Evolutionary conservation across 2,329 filamentous ascomycete genomes (phyloP).

Genomic region (Xylaria sp.): DNA sequence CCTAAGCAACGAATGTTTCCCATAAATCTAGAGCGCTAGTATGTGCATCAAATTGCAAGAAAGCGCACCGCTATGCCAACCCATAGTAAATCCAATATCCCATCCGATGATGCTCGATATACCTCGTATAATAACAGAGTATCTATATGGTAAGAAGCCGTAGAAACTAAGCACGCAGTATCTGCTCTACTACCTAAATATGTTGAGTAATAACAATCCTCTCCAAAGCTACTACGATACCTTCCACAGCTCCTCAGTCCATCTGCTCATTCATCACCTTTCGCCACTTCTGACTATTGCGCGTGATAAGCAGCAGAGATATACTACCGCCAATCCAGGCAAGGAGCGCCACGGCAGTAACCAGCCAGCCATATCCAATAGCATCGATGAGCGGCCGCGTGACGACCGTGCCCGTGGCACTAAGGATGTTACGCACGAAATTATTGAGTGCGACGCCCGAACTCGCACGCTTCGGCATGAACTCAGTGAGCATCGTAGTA

Average conservation of each 20-base stretch:
- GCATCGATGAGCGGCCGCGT: constrained; percentile 75
- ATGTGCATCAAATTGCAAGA: not conserved
- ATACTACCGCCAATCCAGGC: constrained; percentile 66
- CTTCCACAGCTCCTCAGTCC: constrained; percentile 1
- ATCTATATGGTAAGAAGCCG: no score
- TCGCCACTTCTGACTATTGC: constrained; percentile 72
- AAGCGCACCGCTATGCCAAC: not conserved
- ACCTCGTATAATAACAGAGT: not conserved
- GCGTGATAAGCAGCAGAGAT: constrained; percentile 70
- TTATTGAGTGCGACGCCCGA: constrained; percentile 84
- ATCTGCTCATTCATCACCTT: constrained; percentile 65
- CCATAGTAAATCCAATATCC: not conserved
- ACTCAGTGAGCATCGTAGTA: constrained; percentile 88
- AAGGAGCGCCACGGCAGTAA: constrained; percentile 68
- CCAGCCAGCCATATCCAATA: constrained; percentile 81
- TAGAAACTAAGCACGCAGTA: not conserved
- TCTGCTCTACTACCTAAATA: not conserved
- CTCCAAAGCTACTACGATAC: not conserved
- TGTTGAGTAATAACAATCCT: not conserved
- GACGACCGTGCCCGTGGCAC: constrained; percentile 76
- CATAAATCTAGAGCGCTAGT: not conserved
- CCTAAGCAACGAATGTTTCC: not conserved
- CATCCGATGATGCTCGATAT: not conserved
- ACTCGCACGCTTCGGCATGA: constrained; percentile 77
- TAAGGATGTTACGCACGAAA: constrained; percentile 82